Evolutionary conservation across 768 basidiomycete species (phyloP), one percentile per base, ranked within the genome.

Genomic region (Asterophora lycoperdoides): DNA sequence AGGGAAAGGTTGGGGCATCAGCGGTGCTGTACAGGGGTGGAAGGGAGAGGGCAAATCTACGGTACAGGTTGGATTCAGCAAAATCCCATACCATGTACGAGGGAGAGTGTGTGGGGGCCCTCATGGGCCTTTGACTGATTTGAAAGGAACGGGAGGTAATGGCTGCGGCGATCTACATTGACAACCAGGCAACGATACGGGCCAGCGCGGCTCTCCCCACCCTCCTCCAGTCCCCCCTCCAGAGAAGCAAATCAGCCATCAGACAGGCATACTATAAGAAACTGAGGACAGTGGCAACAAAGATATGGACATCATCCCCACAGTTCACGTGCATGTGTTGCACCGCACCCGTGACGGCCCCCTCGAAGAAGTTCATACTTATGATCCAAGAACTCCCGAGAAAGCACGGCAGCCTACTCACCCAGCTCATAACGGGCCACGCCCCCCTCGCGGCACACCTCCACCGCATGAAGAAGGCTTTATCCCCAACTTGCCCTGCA

Each of bases 31-130:
- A 52, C 35, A n/a, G 45, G 19, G 30, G 35, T 18, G 51, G 26
- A 34, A 46, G n/a, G 10, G 29, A 5, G 29, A 29, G 10, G 29
- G 5, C 29, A 10, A 29, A 5, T 5, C 5, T 29, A 10, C 33
- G 29, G 7, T 19, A 41, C 40, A 35, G 43, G 18, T 36, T 55
- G 35, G 54, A 51, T 6, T 28, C 39, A 11, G 28, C 18, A 3
- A 15, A 17, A 2, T n/a, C 47, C 4, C 54, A 55, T 46, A 55
- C 46, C 10, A 37, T 52, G 1, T 55, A 55, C 20, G 46, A 55
- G 18, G 51, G 50, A 4, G 51, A 52, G 34, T 44, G 37, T 0
- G 51, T 55, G 2, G 51, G 54, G 10, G 8, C 32, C 13, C 14
- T 52, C 11, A 41, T 52, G 0, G 51, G 19, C 2, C 13, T 42